Conservation (phyloP, 352 stramenopile genomes). For the Globisporangium solare region DNA sequence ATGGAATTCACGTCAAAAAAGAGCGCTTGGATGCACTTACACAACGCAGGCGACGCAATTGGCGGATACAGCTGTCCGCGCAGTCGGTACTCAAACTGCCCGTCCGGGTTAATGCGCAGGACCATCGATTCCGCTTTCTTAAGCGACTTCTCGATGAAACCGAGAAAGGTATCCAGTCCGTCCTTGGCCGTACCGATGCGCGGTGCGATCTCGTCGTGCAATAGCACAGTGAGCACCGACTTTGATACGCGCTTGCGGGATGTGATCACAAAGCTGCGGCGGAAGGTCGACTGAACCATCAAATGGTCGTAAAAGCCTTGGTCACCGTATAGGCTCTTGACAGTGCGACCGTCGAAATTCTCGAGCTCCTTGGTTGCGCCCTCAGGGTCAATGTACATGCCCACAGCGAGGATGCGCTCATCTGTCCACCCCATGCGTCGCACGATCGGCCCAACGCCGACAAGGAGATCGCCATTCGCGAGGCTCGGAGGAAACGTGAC, state of each 20-base stretch:
- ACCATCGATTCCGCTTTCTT: slow-evolving; percentile 82
- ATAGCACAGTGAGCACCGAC: slow-evolving; percentile 53
- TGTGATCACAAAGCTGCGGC: slow-evolving; percentile 72
- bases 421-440: slow-evolving; percentile 80
- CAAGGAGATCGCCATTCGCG: slow-evolving; percentile 66
- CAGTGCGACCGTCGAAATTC: slow-evolving; percentile 43
- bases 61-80: slow-evolving; percentile 65
- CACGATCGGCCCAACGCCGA: slow-evolving; percentile 70
- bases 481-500: slow-evolving; percentile 76
- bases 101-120: slow-evolving; percentile 56
- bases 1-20: slow-evolving; percentile 84
- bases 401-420: slow-evolving; percentile 74
- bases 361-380: slow-evolving; percentile 46
- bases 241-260: slow-evolving; percentile 77
- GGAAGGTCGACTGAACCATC: slow-evolving; percentile 52
- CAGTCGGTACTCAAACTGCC: slow-evolving; percentile 63
- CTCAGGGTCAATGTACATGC: slow-evolving; percentile 73
- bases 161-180: slow-evolving; percentile 53
- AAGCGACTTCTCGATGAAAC: slow-evolving; percentile 79
- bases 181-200: slow-evolving; percentile 50
- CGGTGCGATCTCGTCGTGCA: slow-evolving; percentile 70
- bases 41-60: slow-evolving; percentile 61
- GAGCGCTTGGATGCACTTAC: slow-evolving; percentile 60
- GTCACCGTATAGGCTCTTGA: slow-evolving; percentile 67
- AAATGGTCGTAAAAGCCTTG: slow-evolving; percentile 72